A percentile compares a stretch with the other conserved stretches of the same genome.
Evolutionary conservation across 305 asterid species (phyloP).

Genomic region (Fraxinus albicans): DNA sequence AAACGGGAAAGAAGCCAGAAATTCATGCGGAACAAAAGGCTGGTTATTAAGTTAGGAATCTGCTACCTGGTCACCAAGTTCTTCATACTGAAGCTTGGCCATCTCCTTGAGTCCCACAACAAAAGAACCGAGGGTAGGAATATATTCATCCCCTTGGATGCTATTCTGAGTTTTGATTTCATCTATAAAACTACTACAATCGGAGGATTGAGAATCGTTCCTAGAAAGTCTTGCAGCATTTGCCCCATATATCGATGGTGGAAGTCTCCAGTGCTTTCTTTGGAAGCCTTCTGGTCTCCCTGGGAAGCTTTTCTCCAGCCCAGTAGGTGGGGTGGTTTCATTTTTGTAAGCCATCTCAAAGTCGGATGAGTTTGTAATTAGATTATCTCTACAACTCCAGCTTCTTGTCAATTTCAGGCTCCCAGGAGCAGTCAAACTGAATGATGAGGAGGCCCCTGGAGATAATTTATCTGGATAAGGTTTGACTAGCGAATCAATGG

Average conservation of each 20-base stretch:
- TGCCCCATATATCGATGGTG: conserved; percentile 64
- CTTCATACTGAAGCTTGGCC: conserved; percentile 69
- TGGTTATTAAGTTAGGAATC: conserved; percentile 3
- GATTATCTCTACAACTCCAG: conserved; percentile 61
- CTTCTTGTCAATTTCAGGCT: conserved; percentile 55
- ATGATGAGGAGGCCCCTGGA: conserved; percentile 37
- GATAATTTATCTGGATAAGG: conserved; percentile 44
- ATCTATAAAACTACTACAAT: conserved; percentile 53
- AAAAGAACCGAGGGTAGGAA: conserved; percentile 83
- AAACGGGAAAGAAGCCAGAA: not conserved
- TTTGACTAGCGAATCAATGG: conserved; percentile 38
- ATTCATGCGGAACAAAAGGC: not conserved
- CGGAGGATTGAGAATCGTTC: conserved; percentile 67
- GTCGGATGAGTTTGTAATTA: conserved; percentile 40
- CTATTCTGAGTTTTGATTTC: conserved; percentile 43
- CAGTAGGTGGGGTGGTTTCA: conserved; percentile 72
- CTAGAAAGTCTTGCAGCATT: conserved; percentile 43
- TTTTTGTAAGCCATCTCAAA: conserved; percentile 41
- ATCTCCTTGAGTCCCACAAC: conserved; percentile 84
- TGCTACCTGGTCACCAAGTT: conserved; percentile 47
- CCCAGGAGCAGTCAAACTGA: conserved; percentile 40
- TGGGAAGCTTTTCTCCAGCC: conserved; percentile 49
- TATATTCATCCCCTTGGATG: conserved; percentile 60
- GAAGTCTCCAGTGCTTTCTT: conserved; percentile 81
- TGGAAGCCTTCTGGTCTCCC: conserved; percentile 63